These are phyloP conservation scores for Euphorbia tirucalli DNA, from an alignment of 345 rosid genomes.

Conservation along the genomic window DNA sequence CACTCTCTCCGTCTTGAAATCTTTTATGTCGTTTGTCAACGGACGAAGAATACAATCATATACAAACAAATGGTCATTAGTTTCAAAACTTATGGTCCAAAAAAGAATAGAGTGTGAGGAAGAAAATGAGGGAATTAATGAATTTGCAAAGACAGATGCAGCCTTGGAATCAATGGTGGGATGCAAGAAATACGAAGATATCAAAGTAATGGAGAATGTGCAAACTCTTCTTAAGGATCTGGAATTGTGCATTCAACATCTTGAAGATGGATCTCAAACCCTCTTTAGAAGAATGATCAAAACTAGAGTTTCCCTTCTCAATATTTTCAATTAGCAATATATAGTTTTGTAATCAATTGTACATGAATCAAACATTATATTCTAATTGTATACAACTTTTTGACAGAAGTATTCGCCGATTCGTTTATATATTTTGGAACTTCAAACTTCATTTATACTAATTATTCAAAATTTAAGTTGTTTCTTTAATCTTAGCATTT, in stretches of 20 bases:
- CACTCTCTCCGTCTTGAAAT: constrained; percentile 18
- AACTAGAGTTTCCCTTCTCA: constrained; percentile 48
- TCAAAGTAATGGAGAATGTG: constrained; percentile 1
- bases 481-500: no score
- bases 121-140: not conserved
- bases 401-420: no score
- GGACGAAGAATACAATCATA: not conserved
- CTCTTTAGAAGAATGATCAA: constrained; percentile 38
- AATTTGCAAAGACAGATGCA: constrained; percentile 22
- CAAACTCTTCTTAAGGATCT: constrained; percentile 29
- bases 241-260: constrained; percentile 39
- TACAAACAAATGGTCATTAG: constrained; percentile 13
- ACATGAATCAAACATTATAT: not conserved
- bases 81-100: constrained; percentile 18
- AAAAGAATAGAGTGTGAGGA: constrained; percentile 4
- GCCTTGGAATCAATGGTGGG: constrained; percentile 16
- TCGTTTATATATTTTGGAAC: no score
- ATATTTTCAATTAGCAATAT: constrained; percentile 17
- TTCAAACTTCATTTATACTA: no score
- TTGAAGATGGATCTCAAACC: constrained; percentile 38
- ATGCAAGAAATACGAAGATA: constrained; percentile 6
- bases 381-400: no score
- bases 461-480: no score
- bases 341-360: not conserved
- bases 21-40: constrained; percentile 12